These are phyloP conservation scores for Boletus rubescentipes DNA, from an alignment of 768 basidiomycete species.

Conservation along the genomic window DNA sequence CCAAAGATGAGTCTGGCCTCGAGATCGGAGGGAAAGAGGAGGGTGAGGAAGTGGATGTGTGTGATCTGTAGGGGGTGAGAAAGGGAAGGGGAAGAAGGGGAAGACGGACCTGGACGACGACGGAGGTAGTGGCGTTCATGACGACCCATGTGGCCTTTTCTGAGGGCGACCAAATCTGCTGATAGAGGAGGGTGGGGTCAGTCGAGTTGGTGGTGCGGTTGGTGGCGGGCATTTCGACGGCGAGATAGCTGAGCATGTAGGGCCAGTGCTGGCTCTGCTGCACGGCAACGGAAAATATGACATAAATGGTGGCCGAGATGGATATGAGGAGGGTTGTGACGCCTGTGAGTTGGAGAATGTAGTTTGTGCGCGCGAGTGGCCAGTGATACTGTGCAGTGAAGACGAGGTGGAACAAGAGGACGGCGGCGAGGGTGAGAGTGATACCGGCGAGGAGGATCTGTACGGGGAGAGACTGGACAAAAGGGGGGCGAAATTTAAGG, in stretches of 20 bases:
- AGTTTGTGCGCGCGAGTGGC: conserved; percentile 92
- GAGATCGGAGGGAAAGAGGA: conserved; percentile 88
- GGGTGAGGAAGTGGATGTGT: conserved; percentile 95
- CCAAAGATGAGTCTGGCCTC: conserved; percentile 85
- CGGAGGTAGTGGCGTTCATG: conserved; percentile 84
- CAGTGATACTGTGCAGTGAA: conserved; percentile 97
- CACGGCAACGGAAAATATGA: conserved; percentile 62
- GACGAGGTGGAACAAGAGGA: conserved; percentile 87
- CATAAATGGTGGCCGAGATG: conserved; percentile 71
- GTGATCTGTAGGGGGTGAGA: conserved; percentile 61
- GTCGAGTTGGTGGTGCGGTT: conserved; percentile 14
- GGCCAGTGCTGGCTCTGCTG: conserved; percentile 80
- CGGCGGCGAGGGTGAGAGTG: conserved; percentile 76
- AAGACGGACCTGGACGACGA: conserved; percentile 74
- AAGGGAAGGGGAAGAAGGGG: neutral
- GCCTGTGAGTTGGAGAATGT: conserved; percentile 82
- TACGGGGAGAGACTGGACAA: conserved; percentile 85
- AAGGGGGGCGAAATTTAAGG: conserved; percentile 71
- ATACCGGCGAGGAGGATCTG: conserved; percentile 88
- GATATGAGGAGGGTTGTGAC: conserved; percentile 79
- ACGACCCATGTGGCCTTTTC: conserved; percentile 79
- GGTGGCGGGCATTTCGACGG: conserved; percentile 57
- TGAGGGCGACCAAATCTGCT: conserved; percentile 55
- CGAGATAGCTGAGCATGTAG: conserved; percentile 93
- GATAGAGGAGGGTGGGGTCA: conserved; percentile 27